phyloP scores from a whole-genome alignment of 306 rosid species.

The Trifolium repens region DNA sequence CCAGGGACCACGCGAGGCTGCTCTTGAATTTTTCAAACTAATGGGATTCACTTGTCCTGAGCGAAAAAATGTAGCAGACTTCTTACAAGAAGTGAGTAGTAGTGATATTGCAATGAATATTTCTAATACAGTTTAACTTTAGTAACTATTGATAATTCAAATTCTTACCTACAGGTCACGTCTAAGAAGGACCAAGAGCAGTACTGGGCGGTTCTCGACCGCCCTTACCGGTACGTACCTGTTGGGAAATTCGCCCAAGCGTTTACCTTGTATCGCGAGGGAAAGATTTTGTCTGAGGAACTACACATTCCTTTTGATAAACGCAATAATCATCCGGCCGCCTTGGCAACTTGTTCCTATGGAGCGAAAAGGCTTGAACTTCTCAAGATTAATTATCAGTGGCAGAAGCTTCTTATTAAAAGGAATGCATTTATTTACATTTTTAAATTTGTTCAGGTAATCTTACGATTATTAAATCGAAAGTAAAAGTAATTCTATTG shows the following conservation, averaged over 20 bases:
- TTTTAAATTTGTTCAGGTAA: slow-evolving; percentile 96
- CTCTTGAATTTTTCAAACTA: slow-evolving; percentile 73
- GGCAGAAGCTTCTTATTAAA: slow-evolving; percentile 91
- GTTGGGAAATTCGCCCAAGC: slow-evolving; percentile 82
- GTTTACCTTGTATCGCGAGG: slow-evolving; percentile 68
- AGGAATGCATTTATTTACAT: slow-evolving; percentile 91
- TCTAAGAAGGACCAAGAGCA: slow-evolving; percentile 99
- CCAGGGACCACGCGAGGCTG: slow-evolving; percentile 86
- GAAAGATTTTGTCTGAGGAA: slow-evolving; percentile 73
- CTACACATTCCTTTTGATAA: slow-evolving; percentile 74
- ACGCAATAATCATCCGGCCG: slow-evolving; percentile 91
- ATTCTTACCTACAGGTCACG: slow-evolving; percentile 66
- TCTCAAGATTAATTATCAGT: slow-evolving; percentile 75
- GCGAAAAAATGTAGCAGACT: slow-evolving; percentile 96
- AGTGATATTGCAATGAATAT: slow-evolving; percentile 29
- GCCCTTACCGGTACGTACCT: slow-evolving; percentile 81
- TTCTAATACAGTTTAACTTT: slow-evolving; percentile 38
- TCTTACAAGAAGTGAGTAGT: slow-evolving; percentile 93
- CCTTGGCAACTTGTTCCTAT: slow-evolving; percentile 77
- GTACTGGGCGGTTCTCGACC: slow-evolving; percentile 79
- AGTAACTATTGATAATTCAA: slow-evolving; percentile 33
- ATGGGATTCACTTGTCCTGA: slow-evolving; percentile 94
- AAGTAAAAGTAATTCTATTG: slow-evolving; percentile 19
- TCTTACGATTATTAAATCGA: background rate
- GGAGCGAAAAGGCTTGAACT: slow-evolving; percentile 72